These are phyloP conservation scores for Prunus armeniaca DNA, from an alignment of 306 rosid species.

Conservation along the genomic window DNA sequence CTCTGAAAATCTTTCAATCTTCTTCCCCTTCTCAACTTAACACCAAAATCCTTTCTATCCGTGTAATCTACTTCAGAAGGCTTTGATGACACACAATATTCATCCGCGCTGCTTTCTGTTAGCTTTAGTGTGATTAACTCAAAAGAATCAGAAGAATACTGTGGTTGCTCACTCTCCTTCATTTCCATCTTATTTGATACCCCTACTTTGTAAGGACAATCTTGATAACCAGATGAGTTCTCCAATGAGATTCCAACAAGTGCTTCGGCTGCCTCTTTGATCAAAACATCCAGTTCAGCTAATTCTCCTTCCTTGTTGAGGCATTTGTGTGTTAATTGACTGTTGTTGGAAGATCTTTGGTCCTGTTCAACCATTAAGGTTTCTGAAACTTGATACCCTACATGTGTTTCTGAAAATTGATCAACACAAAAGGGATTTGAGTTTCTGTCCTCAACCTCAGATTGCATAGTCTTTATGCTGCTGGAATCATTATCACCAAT, in stretches of 20 bases:
- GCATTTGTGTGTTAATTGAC: slow-evolving; percentile 20
- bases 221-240: slow-evolving; percentile 24
- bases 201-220: slow-evolving; percentile 13
- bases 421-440: slow-evolving; percentile 4
- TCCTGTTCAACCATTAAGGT: slow-evolving; percentile 28
- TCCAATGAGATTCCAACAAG: slow-evolving; percentile 36
- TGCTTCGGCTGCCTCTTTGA: slow-evolving; percentile 45
- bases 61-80: slow-evolving; percentile 21
- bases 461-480: slow-evolving; percentile 22
- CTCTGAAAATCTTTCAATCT: slow-evolving; percentile 60
- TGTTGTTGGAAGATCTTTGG: slow-evolving; percentile 27
- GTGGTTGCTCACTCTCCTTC: slow-evolving; percentile 28
- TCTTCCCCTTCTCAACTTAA: slow-evolving; percentile 51
- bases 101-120: slow-evolving; percentile 34
- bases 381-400: slow-evolving; percentile 21
- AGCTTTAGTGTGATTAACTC: slow-evolving; percentile 45
- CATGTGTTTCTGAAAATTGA: slow-evolving; percentile 21
- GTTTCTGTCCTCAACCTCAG: slow-evolving; percentile 8
- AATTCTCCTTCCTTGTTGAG: slow-evolving; percentile 24
- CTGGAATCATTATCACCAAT: slow-evolving; percentile 26
- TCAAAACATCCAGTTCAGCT: slow-evolving; percentile 27
- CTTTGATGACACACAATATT: slow-evolving; percentile 35
- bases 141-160: slow-evolving; percentile 42
- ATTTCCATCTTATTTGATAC: slow-evolving; percentile 16
- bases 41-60: slow-evolving; percentile 30